Base-by-base conservation (phyloP, 1,284 basidiomycete genomes). In the Leccinum pachyderme region DNA sequence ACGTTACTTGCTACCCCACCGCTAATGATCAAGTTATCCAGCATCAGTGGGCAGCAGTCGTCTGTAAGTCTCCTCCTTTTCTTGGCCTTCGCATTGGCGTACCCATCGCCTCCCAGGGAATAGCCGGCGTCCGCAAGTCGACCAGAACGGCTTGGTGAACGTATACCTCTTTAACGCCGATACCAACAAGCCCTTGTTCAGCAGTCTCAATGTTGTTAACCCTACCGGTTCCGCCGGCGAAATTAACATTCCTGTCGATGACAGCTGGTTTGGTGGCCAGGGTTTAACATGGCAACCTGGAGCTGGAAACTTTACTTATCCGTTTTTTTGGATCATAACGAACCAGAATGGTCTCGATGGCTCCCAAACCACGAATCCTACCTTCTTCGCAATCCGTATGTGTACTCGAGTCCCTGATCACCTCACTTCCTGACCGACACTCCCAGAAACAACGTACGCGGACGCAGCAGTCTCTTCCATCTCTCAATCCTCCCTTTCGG, bases 381-480 rank as follows among this genome's bases (percentile, higher is more conserved):
- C 82, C 1, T 93, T 93, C 70, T 77, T 73, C 31, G 90, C 87
- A 54, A 75, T 92, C 56, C 91, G 90, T 91, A 68, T 75, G 87
- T 88, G 35, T 45, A 44, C 18, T 53, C 53, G 31, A 43, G 35
- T 33, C 33, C 15, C 41, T 59, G 46, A 55, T 59, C 47, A 5
- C 8, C 25, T 35, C 50, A 9, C 2, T n/a, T 55, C 39, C 64
- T 65, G 44, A 67, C 11, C 8, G 28, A 50, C 4, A 28, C 37
- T 55, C 39, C 32, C 65, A 89, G 87, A 89, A 77, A 91, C 89
- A 27, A 87, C 87, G 3, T 81, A 80, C 60, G 80, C 84, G 25
- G 83, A 87, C 64, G 83, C 81, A 3, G 79, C 88, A 22, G 66
- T 76, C 22, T 65, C 82, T 5, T 79, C 82, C 12, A 76, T 81